Percentiles rank a stretch among this genome's conserved stretches.
Evolutionary conservation across 345 rosid species (phyloP).

Genomic region (Gossypium australe): DNA sequence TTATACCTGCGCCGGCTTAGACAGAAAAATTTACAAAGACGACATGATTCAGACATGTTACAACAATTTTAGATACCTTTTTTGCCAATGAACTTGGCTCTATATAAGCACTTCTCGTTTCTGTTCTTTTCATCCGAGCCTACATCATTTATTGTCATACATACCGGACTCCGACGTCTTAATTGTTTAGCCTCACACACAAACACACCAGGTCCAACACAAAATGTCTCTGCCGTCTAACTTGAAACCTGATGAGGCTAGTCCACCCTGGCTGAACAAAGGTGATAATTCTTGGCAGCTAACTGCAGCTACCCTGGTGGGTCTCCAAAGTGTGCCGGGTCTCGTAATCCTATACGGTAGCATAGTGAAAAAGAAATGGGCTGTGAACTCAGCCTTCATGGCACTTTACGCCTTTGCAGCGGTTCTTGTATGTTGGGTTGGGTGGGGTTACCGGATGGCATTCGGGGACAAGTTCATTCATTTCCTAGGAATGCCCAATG

Average conservation of each 20-base stretch:
- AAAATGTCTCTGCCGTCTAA: constrained; percentile 30
- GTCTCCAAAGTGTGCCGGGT: constrained; percentile 66
- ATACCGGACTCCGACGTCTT: neutral
- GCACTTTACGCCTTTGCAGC: constrained; percentile 65
- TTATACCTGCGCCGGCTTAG: neutral
- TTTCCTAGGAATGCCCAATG: constrained; percentile 41
- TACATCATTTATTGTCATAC: neutral
- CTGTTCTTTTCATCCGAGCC: neutral
- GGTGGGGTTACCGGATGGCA: constrained; percentile 54
- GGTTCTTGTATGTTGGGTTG: constrained; percentile 62
- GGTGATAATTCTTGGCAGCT: constrained; percentile 76
- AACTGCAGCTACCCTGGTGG: constrained; percentile 57
- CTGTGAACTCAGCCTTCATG: constrained; percentile 74
- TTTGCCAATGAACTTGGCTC: neutral
- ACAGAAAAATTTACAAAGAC: constrained; percentile 7
- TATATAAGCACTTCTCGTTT: neutral
- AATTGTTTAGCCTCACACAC: neutral
- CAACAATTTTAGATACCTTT: neutral
- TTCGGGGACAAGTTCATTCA: constrained; percentile 38
- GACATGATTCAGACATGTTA: constrained; percentile 11
- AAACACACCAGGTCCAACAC: neutral
- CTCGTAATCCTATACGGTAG: constrained; percentile 61
- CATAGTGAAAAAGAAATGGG: constrained; percentile 77
- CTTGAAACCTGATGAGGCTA: constrained; percentile 29
- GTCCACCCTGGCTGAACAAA: constrained; percentile 57